These are phyloP conservation scores for Sanguinoderma infundibulare DNA, from an alignment of 1,284 basidiomycete species.

Conservation along the genomic window DNA sequence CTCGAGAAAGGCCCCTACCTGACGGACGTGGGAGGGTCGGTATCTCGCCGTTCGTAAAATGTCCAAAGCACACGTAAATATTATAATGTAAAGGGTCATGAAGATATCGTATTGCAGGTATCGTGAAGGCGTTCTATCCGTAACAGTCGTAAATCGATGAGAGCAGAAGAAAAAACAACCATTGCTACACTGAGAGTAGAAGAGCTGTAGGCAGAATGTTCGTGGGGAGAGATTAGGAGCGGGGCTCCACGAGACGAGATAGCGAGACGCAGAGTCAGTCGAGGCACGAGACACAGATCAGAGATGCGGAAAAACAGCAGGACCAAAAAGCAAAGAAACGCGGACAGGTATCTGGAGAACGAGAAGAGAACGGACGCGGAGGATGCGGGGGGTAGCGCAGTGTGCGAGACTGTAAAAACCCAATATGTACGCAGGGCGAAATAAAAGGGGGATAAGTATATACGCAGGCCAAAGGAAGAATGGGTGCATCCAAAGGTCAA, in stretches of 20 bases:
- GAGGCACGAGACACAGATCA: slow-evolving; percentile 7
- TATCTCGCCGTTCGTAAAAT: background rate
- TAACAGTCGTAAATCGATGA: slow-evolving; percentile 20
- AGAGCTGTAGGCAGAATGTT: slow-evolving; percentile 20
- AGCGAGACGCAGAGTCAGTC: slow-evolving; percentile 17
- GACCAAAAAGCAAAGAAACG: slow-evolving; percentile 4
- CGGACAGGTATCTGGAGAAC: slow-evolving; percentile 12
- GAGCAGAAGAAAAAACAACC: slow-evolving; percentile 22
- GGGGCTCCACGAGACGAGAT: slow-evolving; percentile 15
- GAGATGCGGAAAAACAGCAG: slow-evolving; percentile 8
- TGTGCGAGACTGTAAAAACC: slow-evolving; percentile 25
- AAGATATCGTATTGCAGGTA: slow-evolving; percentile 28
- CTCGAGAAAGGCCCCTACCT: background rate
- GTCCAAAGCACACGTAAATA: slow-evolving; percentile 13
- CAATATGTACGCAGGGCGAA: slow-evolving; percentile 23
- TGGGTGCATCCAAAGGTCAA: slow-evolving; percentile 25
- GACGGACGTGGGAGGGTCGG: background rate
- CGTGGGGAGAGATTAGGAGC: background rate
- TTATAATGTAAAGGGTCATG: slow-evolving; percentile 25
- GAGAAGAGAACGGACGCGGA: slow-evolving; percentile 22
- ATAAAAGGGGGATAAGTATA: slow-evolving; percentile 27
- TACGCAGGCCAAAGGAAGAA: slow-evolving; percentile 21
- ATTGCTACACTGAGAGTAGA: slow-evolving; percentile 27
- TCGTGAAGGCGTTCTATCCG: slow-evolving; percentile 28
- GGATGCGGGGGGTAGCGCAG: slow-evolving; percentile 27